These are phyloP conservation scores for Apiospora arundinis DNA, from an alignment of 2,329 filamentous ascomycete species.

Conservation along the genomic window DNA sequence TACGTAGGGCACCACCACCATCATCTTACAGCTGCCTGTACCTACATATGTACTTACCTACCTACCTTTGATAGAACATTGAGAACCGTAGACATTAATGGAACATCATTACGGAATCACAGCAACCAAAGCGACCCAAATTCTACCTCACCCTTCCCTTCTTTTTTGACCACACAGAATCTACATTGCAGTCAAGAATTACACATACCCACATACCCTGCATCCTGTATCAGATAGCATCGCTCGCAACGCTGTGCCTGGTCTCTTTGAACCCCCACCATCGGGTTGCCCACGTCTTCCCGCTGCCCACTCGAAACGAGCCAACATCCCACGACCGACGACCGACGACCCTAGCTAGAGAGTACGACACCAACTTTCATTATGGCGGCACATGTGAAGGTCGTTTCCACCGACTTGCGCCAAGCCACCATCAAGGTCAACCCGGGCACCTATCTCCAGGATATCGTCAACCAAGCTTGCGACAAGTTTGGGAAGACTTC, in stretches of 20 bases:
- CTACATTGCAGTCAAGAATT: background rate
- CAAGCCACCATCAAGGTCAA: slow-evolving; percentile 83
- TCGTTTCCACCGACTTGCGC: slow-evolving; percentile 81
- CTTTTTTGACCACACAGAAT: background rate
- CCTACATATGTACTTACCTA: no score
- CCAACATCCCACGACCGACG: background rate
- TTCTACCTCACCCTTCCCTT: background rate
- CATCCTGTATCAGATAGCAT: background rate
- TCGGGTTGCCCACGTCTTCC: background rate
- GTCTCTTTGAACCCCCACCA: background rate
- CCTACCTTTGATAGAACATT: no score
- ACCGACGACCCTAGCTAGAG: background rate
- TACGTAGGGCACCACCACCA: slow-evolving; percentile 7
- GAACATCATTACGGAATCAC: background rate
- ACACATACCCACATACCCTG: background rate
- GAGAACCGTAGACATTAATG: background rate
- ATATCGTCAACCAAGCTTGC: slow-evolving; percentile 88
- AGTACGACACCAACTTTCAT: slow-evolving; percentile 51
- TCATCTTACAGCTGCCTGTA: no score
- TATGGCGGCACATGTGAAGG: slow-evolving; percentile 89
- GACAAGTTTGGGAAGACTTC: slow-evolving; percentile 76
- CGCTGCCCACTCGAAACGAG: background rate
- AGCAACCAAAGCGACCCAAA: background rate
- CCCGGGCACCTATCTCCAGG: slow-evolving; percentile 80
- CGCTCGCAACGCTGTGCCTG: background rate